Evolutionary conservation across 2,329 filamentous ascomycete genomes (phyloP).

Genomic region (Penicillium sp.): DNA sequence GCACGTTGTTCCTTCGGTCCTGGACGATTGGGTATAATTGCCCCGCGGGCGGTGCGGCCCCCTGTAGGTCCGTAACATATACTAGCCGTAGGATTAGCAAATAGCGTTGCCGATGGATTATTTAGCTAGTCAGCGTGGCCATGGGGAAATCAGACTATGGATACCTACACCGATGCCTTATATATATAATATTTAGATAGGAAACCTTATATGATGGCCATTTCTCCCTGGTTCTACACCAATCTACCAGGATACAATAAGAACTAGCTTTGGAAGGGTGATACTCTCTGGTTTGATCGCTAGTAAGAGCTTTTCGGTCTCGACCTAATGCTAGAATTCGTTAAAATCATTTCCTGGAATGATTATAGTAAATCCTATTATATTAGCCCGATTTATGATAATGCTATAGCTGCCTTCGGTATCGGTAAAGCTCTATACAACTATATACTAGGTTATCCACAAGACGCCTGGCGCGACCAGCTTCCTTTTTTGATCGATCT

Average conservation of each 20-base stretch:
- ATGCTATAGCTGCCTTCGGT: neutral
- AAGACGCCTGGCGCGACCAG: neutral
- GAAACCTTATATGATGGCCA: slow-evolving; percentile 32
- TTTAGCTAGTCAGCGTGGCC: slow-evolving; percentile 50
- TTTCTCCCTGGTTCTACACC: neutral
- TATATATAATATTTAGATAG: slow-evolving; percentile 52
- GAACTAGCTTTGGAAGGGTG: slow-evolving; percentile 56
- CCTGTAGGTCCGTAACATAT: no score
- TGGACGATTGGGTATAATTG: no score
- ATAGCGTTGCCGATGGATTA: slow-evolving; percentile 36
- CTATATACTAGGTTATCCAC: neutral
- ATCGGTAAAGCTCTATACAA: neutral
- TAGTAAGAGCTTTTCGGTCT: slow-evolving; percentile 57
- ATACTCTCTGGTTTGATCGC: slow-evolving; percentile 56
- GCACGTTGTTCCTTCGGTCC: no score
- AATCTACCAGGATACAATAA: slow-evolving; percentile 46
- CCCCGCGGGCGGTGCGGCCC: no score
- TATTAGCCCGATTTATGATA: neutral
- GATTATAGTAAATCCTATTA: neutral
- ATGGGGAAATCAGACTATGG: slow-evolving; percentile 36
- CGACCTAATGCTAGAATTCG: neutral
- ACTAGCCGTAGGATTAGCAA: slow-evolving; percentile 23
- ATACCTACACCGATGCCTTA: slow-evolving; percentile 36
- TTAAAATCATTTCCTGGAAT: slow-evolving; percentile 12
- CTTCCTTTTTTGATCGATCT: neutral